A percentile compares a stretch with the other conserved stretches of the same genome.
Evolutionary conservation across 2,329 filamentous ascomycete species (phyloP).

Genomic region (Pleomassaria siparia): DNA sequence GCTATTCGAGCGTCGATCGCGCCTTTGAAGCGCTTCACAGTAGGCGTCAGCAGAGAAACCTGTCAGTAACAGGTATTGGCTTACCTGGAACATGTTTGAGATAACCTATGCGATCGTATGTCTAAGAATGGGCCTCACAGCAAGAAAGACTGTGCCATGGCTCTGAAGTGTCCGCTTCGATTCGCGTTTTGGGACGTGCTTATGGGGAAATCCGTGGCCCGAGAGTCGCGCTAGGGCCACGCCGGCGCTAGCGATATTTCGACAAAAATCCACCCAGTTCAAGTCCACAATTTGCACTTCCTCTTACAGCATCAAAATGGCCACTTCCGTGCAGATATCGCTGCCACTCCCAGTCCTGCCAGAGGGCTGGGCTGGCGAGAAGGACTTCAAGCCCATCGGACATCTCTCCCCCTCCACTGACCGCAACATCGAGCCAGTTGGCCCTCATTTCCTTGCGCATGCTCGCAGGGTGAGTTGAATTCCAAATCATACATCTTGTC

Average conservation of each 20-base stretch:
- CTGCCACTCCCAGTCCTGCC: conserved; percentile 75
- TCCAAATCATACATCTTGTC: neutral
- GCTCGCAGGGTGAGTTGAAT: conserved; percentile 73
- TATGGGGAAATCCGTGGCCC: conserved; percentile 4
- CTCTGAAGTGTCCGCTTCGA: conserved; percentile 20
- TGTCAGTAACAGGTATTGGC: neutral
- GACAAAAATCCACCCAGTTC: conserved; percentile 9
- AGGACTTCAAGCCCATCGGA: conserved; percentile 86
- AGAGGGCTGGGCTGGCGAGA: conserved; percentile 80
- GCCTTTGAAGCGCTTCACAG: conserved; percentile 71
- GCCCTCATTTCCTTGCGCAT: conserved; percentile 96
- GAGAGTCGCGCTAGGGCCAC: conserved; percentile 2
- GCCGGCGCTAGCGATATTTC: conserved; percentile 6
- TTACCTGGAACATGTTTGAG: conserved; percentile 31
- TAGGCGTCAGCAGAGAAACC: conserved; percentile 20
- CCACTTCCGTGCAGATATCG: conserved; percentile 62
- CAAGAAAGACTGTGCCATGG: conserved; percentile 13
- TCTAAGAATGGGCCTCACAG: conserved; percentile 7
- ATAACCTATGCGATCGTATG: conserved; percentile 16
- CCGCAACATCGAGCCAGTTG: conserved; percentile 92
- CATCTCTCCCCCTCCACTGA: conserved; percentile 75
- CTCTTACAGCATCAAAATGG: conserved; percentile 54
- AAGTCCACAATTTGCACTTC: conserved; percentile 6
- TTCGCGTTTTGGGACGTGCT: conserved; percentile 21
- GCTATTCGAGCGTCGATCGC: conserved; percentile 85